Conservation (phyloP, 306 rosid species). For the Neltuma alba region DNA sequence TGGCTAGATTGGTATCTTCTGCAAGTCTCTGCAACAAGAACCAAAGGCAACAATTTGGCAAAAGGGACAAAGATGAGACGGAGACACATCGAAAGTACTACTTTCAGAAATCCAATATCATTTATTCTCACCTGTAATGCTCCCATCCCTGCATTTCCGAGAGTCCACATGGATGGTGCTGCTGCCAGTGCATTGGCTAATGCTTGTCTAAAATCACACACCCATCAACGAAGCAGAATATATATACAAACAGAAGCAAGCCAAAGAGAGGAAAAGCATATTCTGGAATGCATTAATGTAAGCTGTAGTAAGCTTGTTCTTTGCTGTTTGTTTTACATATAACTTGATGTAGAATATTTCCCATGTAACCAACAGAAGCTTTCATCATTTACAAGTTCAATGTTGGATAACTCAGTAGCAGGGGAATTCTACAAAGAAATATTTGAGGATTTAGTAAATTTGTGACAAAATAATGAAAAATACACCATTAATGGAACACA, state of each 20-base stretch:
- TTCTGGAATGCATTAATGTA: neutral
- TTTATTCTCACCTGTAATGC: slow-evolving; percentile 76
- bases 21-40: slow-evolving; percentile 78
- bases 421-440: slow-evolving; percentile 15
- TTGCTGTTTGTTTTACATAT: no score
- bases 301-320: neutral
- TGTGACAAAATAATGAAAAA: neutral
- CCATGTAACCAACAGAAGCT: neutral
- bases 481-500: neutral
- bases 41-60: slow-evolving; percentile 23
- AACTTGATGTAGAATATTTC: neutral
- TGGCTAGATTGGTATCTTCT: slow-evolving; percentile 80
- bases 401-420: slow-evolving; percentile 2
- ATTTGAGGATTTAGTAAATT: neutral
- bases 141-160: slow-evolving; percentile 99
- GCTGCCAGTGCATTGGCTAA: slow-evolving; percentile 94
- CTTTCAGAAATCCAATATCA: neutral
- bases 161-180: slow-evolving; percentile 99
- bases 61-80: slow-evolving; percentile 7
- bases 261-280: neutral
- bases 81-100: neutral
- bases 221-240: neutral
- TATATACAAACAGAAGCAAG: neutral
- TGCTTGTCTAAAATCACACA: slow-evolving; percentile 61
- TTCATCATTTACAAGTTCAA: slow-evolving; percentile 18